Evolutionary conservation across 2,329 filamentous ascomycete species (phyloP).

Genomic region (Fusarium citri): DNA sequence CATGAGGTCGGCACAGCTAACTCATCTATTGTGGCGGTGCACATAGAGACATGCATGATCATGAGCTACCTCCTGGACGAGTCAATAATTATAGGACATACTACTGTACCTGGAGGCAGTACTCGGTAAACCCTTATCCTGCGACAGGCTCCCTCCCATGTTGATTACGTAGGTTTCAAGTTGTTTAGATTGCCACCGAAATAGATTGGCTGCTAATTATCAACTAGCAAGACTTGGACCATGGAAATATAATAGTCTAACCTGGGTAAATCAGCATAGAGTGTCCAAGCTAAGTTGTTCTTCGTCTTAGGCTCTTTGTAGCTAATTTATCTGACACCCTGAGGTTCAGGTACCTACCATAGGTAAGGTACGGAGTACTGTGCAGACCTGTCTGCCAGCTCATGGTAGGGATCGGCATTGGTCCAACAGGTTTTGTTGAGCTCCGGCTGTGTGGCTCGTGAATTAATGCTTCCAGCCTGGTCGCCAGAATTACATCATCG

Average conservation of each 20-base stretch:
- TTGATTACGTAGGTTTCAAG: slow-evolving; percentile 26
- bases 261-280: neutral
- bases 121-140: neutral
- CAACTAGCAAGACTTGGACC: neutral
- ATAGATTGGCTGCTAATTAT: slow-evolving; percentile 1
- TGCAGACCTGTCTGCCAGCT: slow-evolving; percentile 8
- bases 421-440: slow-evolving; percentile 27
- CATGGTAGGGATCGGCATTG: slow-evolving; percentile 29
- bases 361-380: no score
- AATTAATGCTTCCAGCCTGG: slow-evolving; percentile 20
- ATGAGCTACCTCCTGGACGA: neutral
- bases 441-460: neutral
- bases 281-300: neutral
- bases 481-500: slow-evolving; percentile 45
- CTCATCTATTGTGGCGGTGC: slow-evolving; percentile 37
- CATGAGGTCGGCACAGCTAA: slow-evolving; percentile 1
- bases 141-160: slow-evolving; percentile 25
- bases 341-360: neutral
- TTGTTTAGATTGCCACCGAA: slow-evolving; percentile 23
- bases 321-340: neutral
- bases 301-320: neutral
- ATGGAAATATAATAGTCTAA: neutral
- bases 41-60: neutral
- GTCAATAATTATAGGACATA: neutral
- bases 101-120: neutral